A percentile compares a stretch with the other conserved stretches of the same genome.
phyloP scores from a whole-genome alignment of 495 filamentous ascomycete genomes.

The Ascobolus immersus region DNA sequence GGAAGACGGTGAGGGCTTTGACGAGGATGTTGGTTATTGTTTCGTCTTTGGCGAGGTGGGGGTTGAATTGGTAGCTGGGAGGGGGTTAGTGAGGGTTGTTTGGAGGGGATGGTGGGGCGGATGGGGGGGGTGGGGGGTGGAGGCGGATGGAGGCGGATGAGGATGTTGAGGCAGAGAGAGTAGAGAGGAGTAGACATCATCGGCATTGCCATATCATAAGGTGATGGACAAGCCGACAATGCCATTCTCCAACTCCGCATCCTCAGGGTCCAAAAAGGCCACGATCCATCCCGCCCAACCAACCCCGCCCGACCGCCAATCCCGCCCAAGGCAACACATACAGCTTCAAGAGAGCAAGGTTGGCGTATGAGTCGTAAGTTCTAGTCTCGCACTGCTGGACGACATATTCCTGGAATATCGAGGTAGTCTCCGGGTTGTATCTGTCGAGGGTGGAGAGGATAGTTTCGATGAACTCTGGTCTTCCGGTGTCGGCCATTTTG shows the following conservation, averaged over 20 bases:
- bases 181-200: neutral
- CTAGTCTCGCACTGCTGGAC: conserved; percentile 80
- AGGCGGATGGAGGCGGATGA: neutral
- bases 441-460: conserved; percentile 90
- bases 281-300: neutral
- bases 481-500: too few species aligned
- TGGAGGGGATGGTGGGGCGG: neutral
- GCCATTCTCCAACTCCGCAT: too few species aligned
- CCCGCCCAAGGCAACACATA: conserved; percentile 34
- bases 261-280: too few species aligned
- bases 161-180: neutral
- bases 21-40: conserved; percentile 95
- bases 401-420: conserved; percentile 85
- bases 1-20: conserved; percentile 93
- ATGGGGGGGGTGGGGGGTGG: conserved; percentile 17
- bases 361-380: conserved; percentile 87
- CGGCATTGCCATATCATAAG: too few species aligned
- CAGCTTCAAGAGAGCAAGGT: conserved; percentile 90
- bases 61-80: conserved; percentile 95
- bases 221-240: too few species aligned
- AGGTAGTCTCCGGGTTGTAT: conserved; percentile 94
- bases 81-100: neutral
- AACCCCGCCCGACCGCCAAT: neutral
- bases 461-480: conserved; percentile 68
- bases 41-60: conserved; percentile 87